phyloP scores from a whole-genome alignment of 2,329 filamentous ascomycete genomes.

The Xylaria polymorpha region DNA sequence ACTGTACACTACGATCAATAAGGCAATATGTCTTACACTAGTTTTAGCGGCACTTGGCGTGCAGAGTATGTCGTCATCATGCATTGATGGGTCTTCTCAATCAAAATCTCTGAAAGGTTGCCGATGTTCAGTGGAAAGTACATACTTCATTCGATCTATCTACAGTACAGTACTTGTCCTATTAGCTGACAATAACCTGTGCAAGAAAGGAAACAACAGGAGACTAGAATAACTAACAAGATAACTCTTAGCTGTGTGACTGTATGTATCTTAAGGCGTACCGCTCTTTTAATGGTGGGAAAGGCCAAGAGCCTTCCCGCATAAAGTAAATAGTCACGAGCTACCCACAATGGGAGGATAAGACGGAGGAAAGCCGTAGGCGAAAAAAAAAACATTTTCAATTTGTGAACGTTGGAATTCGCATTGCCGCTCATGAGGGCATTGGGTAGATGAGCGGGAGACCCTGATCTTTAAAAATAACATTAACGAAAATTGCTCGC shows the following conservation, averaged over 20 bases:
- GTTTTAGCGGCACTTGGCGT: constrained; percentile 20
- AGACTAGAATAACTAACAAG: background rate
- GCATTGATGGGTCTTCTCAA: constrained; percentile 6
- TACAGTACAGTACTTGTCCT: too few species aligned
- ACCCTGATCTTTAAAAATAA: background rate
- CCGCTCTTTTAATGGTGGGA: background rate
- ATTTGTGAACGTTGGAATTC: background rate
- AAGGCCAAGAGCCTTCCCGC: background rate
- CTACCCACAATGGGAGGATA: background rate
- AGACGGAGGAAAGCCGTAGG: background rate
- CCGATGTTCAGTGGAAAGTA: background rate
- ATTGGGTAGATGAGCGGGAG: background rate
- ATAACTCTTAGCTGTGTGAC: background rate
- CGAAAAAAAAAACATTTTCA: background rate
- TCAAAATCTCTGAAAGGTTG: background rate
- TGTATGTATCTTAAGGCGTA: background rate
- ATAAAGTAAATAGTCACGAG: constrained; percentile 2
- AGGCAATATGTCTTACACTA: constrained; percentile 7
- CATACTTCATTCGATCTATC: too few species aligned
- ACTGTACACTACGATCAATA: too few species aligned
- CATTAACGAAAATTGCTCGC: background rate
- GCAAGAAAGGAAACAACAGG: background rate
- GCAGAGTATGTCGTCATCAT: constrained; percentile 29
- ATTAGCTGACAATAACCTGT: background rate
- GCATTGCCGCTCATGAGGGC: background rate